Conservation (phyloP, 768 basidiomycete genomes). For the Psilocybe sp. region DNA sequence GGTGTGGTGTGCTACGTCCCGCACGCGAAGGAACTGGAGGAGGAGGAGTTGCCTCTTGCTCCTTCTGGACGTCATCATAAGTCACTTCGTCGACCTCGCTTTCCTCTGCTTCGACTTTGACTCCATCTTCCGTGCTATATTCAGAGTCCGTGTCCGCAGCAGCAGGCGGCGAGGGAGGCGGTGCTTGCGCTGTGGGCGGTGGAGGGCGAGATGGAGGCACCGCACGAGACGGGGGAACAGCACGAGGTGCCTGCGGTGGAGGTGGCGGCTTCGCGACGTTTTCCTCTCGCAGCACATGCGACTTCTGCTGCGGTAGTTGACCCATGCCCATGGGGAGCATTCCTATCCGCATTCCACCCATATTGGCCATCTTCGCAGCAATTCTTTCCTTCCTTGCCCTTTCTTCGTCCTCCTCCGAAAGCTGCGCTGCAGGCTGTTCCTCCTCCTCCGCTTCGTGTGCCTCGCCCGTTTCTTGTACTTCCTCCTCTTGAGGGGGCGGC, state of each 20-base stretch:
- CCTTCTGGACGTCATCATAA: constrained; percentile 52
- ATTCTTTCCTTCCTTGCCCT: constrained; percentile 53
- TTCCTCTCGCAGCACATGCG: constrained; percentile 23
- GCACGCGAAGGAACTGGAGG: constrained; percentile 56
- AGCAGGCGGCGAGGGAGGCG: constrained; percentile 20
- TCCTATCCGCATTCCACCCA: constrained; percentile 59
- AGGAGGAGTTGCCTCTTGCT: constrained; percentile 48
- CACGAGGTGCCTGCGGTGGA: constrained; percentile 10
- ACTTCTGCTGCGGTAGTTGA: constrained; percentile 27
- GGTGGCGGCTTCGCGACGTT: constrained; percentile 10
- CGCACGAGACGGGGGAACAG: constrained; percentile 16
- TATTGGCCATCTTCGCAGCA: constrained; percentile 47
- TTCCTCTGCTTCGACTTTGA: constrained; percentile 66
- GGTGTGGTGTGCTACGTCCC: constrained; percentile 25
- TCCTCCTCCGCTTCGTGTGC: constrained; percentile 21
- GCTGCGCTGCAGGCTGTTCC: constrained; percentile 20
- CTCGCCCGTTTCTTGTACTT: constrained; percentile 9
- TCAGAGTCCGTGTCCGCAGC: constrained; percentile 37
- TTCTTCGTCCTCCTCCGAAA: constrained; percentile 62
- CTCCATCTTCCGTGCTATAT: constrained; percentile 56
- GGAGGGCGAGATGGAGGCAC: constrained; percentile 24
- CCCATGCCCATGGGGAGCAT: constrained; percentile 46
- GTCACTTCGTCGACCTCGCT: constrained; percentile 69
- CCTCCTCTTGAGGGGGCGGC: constrained; percentile 29
- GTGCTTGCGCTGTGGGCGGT: constrained; percentile 20